Base-by-base conservation (phyloP, 805 yeast genomes). In the Ogataea chonburiensis region DNA sequence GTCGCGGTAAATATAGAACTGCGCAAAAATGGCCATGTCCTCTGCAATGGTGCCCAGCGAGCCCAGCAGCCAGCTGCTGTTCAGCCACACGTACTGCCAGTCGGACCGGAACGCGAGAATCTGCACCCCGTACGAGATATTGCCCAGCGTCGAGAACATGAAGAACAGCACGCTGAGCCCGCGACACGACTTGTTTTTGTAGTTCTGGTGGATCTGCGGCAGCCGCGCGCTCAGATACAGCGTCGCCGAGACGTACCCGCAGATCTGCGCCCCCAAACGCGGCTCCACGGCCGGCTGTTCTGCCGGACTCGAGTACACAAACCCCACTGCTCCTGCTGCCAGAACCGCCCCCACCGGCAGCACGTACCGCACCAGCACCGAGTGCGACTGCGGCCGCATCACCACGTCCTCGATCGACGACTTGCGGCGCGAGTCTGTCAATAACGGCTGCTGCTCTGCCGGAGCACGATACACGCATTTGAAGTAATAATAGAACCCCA, bases 131-230 rank as follows among this genome's bases (percentile, higher is more conserved):
- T 81, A 85, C 4, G 91, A 79, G 44, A 83, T 53, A 56, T 84
- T 84, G 13, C 93, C 94, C 50, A 82, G 63, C 7, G 83, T 73
- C 19, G 89, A 81, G 45, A 83, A 77, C 46, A 84, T 60, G 63
- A 84, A 83, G 61, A 84, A 85, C 34, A 86, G 73, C 44, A 91
- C 74, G 38, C 96, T 82, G 50, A 93, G 80, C 2, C 98, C 98
- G 38, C 77, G 73, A 37, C 88, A 88, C 4, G 95, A 83, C 52
- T 80, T 77, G 46, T 95, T 75, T 30, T 67, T 67, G 57, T 79
- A 75, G 62, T 91, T 91, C 55, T 85, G 94, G 39, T 74, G 64
- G 36, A 91, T 83, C 61, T 91, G 98, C 0, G 98, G 98, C 22
- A 60, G 33, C 46, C 87, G 65, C 3, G 93, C 93, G 7, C 84